Evolutionary conservation across 129 eudicot genomes (phyloP).

Genomic region (Chrysanthemum makinoi): DNA sequence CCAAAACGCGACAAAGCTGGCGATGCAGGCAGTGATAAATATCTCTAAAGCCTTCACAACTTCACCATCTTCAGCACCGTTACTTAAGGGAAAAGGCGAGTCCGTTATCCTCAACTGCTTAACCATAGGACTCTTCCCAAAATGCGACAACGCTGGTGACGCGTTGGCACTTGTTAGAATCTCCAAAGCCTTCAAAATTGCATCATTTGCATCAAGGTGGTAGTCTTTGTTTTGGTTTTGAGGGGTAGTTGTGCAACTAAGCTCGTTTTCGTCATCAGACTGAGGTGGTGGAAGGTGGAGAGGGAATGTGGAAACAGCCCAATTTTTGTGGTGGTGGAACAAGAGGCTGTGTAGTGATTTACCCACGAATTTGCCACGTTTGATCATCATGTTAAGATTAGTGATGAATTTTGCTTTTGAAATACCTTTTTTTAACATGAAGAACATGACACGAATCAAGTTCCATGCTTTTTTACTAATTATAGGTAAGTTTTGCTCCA

Average conservation of each 20-base stretch:
- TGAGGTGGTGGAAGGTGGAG: neutral
- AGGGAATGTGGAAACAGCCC: constrained; percentile 25
- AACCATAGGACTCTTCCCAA: too few relatives aligned
- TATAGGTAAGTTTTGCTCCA: constrained; percentile 46
- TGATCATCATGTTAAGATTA: constrained; percentile 47
- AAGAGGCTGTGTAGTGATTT: constrained; percentile 49
- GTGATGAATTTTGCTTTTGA: constrained; percentile 42
- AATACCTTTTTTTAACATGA: constrained; percentile 57
- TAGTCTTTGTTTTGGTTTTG: neutral
- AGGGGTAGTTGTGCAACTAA: constrained; percentile 67
- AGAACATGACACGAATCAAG: constrained; percentile 38
- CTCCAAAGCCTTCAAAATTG: too few relatives aligned
- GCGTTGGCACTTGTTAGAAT: too few relatives aligned
- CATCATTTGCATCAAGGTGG: neutral
- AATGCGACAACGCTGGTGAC: too few relatives aligned
- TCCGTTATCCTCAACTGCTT: too few relatives aligned
- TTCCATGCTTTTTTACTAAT: constrained; percentile 42
- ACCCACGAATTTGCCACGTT: constrained; percentile 53
- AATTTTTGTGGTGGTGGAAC: constrained; percentile 48
- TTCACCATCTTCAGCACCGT: too few relatives aligned
- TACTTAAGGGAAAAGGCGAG: too few relatives aligned
- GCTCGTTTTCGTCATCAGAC: constrained; percentile 9
- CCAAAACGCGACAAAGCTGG: neutral
- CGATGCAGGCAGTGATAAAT: constrained; percentile 24
- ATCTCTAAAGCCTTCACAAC: constrained; percentile 12